Evolutionary conservation across 257 asterid genomes (phyloP).

Genomic region (Eucommia ulmoides): DNA sequence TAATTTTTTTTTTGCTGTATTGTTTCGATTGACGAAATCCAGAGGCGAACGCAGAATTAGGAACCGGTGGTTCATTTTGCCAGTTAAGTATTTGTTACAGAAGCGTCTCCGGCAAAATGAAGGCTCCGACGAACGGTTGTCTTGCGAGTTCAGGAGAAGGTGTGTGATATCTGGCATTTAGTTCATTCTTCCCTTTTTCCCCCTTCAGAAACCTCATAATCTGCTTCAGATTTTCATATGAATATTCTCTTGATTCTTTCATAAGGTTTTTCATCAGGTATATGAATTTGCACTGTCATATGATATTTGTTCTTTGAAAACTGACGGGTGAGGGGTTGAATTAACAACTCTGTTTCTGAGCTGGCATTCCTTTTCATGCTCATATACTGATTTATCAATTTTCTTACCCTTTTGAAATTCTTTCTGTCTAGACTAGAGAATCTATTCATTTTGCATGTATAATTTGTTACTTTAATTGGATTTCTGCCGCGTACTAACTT

Average conservation of each 20-base stretch:
- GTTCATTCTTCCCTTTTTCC: neutral
- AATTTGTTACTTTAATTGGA: too few relatives aligned
- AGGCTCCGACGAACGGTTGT: constrained; percentile 66
- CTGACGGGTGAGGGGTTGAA: neutral
- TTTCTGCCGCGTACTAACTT: too few relatives aligned
- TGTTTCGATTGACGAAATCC: neutral
- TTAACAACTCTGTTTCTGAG: neutral
- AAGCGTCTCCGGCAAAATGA: constrained; percentile 32
- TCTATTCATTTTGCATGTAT: too few relatives aligned
- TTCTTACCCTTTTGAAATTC: too few relatives aligned
- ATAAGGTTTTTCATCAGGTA: neutral
- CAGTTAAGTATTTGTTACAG: neutral
- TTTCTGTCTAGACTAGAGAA: too few relatives aligned
- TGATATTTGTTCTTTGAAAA: neutral
- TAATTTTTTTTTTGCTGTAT: neutral
- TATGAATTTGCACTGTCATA: neutral
- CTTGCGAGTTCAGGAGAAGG: constrained; percentile 80
- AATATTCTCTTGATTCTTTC: too few relatives aligned
- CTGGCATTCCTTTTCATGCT: neutral
- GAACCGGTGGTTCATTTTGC: neutral
- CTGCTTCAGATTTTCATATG: neutral
- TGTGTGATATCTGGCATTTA: constrained; percentile 12
- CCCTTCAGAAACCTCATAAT: neutral
- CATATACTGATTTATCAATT: too few relatives aligned
- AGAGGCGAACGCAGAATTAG: neutral